Conservation (phyloP, 75 land plant species). For the Cunninghamia lanceolata region DNA sequence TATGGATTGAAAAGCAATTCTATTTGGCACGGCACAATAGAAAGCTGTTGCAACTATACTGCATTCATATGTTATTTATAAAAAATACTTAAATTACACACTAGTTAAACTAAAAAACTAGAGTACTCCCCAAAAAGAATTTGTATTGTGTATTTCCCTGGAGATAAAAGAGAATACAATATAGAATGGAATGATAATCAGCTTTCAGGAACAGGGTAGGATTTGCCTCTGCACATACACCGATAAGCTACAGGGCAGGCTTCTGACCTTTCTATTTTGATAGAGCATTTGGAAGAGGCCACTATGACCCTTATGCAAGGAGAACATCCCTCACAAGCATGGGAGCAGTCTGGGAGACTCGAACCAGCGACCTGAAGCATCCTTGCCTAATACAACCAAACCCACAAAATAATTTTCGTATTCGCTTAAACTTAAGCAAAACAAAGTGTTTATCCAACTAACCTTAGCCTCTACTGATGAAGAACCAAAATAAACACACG, state of each 20-base stretch:
- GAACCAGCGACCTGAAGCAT: constrained; percentile 51
- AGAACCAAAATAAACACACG: background rate
- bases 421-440: no score
- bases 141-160: no score
- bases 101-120: no score
- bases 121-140: no score
- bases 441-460: no score
- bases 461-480: background rate
- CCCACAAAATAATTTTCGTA: background rate
- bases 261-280: constrained; percentile 37
- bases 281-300: constrained; percentile 49
- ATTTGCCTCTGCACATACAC: constrained; percentile 67
- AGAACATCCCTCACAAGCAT: constrained; percentile 62
- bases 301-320: constrained; percentile 66
- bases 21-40: no score
- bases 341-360: constrained; percentile 58
- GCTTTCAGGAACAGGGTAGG: constrained; percentile 52
- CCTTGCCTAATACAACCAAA: constrained; percentile 6
- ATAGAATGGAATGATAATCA: background rate
- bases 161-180: no score
- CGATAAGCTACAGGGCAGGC: constrained; percentile 60
- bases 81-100: no score
- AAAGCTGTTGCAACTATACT: no score
- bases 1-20: no score
- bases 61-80: no score